Conservation (phyloP, 2,329 filamentous ascomycete genomes). For the Elsinoe arachidis region DNA sequence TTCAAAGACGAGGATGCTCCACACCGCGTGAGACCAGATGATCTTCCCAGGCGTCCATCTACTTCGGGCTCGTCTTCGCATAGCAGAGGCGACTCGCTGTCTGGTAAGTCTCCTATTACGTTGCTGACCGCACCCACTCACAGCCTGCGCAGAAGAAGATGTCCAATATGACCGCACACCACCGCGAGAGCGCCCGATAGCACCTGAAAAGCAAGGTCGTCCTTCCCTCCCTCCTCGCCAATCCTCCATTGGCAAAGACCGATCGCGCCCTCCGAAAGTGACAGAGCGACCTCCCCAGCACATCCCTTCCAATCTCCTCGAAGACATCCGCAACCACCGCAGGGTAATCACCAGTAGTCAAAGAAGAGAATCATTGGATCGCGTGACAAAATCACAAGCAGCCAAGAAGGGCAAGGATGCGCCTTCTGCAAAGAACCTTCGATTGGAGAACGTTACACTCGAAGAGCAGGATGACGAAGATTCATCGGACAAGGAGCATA, state of each 20-base stretch:
- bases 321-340: conserved; percentile 49
- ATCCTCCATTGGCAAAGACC: conserved; percentile 1
- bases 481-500: conserved; percentile 73
- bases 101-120: conserved; percentile 1
- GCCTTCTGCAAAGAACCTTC: conserved; percentile 10
- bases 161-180: background rate
- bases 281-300: conserved; percentile 20
- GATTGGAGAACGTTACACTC: conserved; percentile 7
- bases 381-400: background rate
- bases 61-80: background rate
- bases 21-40: conserved; percentile 42
- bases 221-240: background rate
- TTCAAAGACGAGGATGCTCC: conserved; percentile 55
- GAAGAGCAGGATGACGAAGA: conserved; percentile 39
- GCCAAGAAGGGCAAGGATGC: conserved; percentile 16
- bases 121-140: background rate
- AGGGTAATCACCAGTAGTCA: conserved; percentile 19
- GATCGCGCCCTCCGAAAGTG: conserved; percentile 6
- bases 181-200: background rate
- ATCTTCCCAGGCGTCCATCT: background rate
- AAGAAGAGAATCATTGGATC: conserved; percentile 21
- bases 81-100: background rate
- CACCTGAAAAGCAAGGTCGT: conserved; percentile 7
- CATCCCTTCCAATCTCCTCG: conserved; percentile 43
- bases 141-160: background rate